Conservation (phyloP, 1,139 yeast species). For the Tardiomyces depauwii region DNA sequence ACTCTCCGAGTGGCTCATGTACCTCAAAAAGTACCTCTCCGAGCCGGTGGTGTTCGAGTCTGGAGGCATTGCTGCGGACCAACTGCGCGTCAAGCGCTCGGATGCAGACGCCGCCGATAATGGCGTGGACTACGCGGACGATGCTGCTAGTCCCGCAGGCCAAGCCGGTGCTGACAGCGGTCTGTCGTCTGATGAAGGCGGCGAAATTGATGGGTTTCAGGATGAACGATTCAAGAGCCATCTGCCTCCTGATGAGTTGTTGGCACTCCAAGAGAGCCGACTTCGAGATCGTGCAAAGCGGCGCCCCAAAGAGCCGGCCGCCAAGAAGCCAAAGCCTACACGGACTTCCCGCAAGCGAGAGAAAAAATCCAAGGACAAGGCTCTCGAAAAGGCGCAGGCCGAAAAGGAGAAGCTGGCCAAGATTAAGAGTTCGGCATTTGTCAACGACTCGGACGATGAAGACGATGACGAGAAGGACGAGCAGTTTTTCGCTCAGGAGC, state of each 20-base stretch:
- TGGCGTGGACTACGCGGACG: slow-evolving; percentile 5
- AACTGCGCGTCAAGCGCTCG: slow-evolving; percentile 6
- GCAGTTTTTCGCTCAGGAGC: slow-evolving; percentile 34
- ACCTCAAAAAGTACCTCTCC: slow-evolving; percentile 24
- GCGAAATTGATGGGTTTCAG: too few species aligned
- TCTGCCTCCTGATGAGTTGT: background rate
- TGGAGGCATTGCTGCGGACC: slow-evolving; percentile 31
- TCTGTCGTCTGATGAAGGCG: too few species aligned
- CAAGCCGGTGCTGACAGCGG: background rate
- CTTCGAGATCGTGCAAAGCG: too few species aligned
- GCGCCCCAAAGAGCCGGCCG: slow-evolving; percentile 3
- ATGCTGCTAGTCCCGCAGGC: background rate
- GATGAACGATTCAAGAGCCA: too few species aligned
- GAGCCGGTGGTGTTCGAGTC: slow-evolving; percentile 32
- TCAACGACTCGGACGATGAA: slow-evolving; percentile 57
- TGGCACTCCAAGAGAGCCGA: background rate
- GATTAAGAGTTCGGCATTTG: slow-evolving; percentile 32
- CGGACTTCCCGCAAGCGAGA: background rate
- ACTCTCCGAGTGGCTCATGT: slow-evolving; percentile 16
- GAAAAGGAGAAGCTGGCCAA: background rate
- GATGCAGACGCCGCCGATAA: background rate
- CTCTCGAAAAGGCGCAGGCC: background rate
- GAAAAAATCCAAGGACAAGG: slow-evolving; percentile 1
- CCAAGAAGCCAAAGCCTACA: background rate
- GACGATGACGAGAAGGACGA: slow-evolving; percentile 47